Conservation (phyloP, 371 early-diverging fungal genomes). For the Dichotomocladium elegans region DNA sequence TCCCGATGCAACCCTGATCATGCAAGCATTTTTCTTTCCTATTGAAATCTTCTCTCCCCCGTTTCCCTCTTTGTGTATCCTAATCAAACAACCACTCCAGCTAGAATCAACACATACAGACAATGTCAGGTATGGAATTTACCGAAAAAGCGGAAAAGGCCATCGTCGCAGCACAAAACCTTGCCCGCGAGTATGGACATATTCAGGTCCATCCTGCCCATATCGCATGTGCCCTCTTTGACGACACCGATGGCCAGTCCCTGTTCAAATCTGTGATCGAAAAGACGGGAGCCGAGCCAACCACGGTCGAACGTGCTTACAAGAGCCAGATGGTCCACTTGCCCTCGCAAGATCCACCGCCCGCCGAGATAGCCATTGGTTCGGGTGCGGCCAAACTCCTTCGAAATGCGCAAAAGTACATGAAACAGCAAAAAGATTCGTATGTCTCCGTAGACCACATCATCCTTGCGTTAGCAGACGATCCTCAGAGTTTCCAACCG, state of each 20-base stretch:
- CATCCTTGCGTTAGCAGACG: conserved; percentile 76
- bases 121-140: conserved; percentile 66
- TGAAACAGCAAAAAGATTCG: conserved; percentile 81
- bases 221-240: conserved; percentile 74
- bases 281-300: conserved; percentile 81
- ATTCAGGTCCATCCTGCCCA: conserved; percentile 79
- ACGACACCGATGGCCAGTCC: conserved; percentile 60
- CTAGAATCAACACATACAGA: too few species aligned
- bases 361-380: conserved; percentile 64
- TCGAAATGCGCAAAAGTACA: conserved; percentile 63
- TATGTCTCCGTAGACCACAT: conserved; percentile 88
- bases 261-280: conserved; percentile 69
- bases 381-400: conserved; percentile 62
- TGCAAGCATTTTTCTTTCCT: too few species aligned
- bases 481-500: conserved; percentile 53
- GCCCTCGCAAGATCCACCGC: conserved; percentile 87
- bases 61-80: too few species aligned
- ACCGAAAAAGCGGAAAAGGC: conserved; percentile 87
- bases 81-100: too few species aligned
- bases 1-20: too few species aligned
- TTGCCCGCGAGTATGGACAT: conserved; percentile 79
- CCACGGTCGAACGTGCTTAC: conserved; percentile 69
- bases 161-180: conserved; percentile 58
- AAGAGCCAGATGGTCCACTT: conserved; percentile 71
- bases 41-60: too few species aligned